A percentile compares a stretch with the other conserved stretches of the same genome.
Conservation (phyloP, 2,329 filamentous ascomycete species). For the Calonectria naviculata region DNA sequence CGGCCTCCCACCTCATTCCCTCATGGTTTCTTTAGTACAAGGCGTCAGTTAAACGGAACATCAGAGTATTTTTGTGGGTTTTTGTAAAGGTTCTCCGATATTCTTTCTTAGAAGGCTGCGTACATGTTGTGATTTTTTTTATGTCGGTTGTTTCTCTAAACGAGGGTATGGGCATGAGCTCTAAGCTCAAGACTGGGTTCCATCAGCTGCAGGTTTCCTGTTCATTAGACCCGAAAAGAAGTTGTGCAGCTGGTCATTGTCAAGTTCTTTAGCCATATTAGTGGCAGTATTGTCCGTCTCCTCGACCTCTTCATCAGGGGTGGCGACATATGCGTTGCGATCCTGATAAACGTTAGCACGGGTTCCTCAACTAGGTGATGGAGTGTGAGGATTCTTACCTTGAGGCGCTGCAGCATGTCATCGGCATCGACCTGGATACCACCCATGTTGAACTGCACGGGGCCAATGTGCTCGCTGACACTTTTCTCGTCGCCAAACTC, state of each 20-base stretch:
- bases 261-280: slow-evolving; percentile 56
- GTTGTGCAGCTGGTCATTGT: slow-evolving; percentile 68
- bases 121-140: neutral
- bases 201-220: slow-evolving; percentile 47
- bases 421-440: slow-evolving; percentile 97
- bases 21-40: slow-evolving; percentile 21
- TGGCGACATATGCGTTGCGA: slow-evolving; percentile 64
- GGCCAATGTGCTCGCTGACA: slow-evolving; percentile 86
- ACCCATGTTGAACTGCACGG: slow-evolving; percentile 98
- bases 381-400: slow-evolving; percentile 64
- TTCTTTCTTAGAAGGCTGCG: slow-evolving; percentile 4
- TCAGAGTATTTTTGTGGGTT: neutral
- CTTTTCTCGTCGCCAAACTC: slow-evolving; percentile 56
- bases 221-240: slow-evolving; percentile 72
- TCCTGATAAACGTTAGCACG: slow-evolving; percentile 54
- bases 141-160: neutral
- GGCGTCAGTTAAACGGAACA: slow-evolving; percentile 2
- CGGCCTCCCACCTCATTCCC: slow-evolving; percentile 18
- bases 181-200: neutral
- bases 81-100: neutral
- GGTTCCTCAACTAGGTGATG: neutral
- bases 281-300: slow-evolving; percentile 50
- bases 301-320: slow-evolving; percentile 55
- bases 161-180: neutral
- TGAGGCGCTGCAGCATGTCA: slow-evolving; percentile 88